phyloP scores from a whole-genome alignment of 2,329 filamentous ascomycete genomes.

The Venturia carpophila region DNA sequence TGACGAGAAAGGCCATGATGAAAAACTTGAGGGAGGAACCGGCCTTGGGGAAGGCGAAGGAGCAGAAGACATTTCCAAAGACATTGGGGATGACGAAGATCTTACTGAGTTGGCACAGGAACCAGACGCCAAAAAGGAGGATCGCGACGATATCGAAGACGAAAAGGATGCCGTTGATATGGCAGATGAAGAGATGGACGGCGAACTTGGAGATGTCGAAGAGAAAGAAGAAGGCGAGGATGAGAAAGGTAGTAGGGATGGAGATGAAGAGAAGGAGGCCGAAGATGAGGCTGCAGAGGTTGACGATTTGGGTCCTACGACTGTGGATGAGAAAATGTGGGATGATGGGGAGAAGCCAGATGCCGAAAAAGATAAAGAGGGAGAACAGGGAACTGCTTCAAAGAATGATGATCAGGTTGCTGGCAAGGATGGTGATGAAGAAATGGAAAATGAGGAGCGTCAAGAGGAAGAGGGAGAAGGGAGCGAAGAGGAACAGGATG shows the following conservation, averaged over 20 bases:
- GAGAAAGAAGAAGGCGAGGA: slow-evolving; percentile 51
- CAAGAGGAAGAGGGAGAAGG: slow-evolving; percentile 52
- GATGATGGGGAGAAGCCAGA: slow-evolving; percentile 70
- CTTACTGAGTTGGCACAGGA: slow-evolving; percentile 86
- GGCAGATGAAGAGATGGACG: slow-evolving; percentile 86
- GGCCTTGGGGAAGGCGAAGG: slow-evolving; percentile 93
- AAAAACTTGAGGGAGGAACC: slow-evolving; percentile 82
- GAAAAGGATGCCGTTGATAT: slow-evolving; percentile 85
- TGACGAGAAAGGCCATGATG: slow-evolving; percentile 58
- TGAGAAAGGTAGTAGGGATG: slow-evolving; percentile 47
- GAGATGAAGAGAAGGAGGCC: slow-evolving; percentile 61
- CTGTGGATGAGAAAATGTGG: slow-evolving; percentile 99
- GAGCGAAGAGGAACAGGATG: slow-evolving; percentile 50
- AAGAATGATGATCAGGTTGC: slow-evolving; percentile 42
- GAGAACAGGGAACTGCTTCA: slow-evolving; percentile 48
- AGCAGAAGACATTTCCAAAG: slow-evolving; percentile 95
- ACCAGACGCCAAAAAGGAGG: slow-evolving; percentile 50
- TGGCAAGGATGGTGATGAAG: slow-evolving; percentile 51
- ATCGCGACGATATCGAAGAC: slow-evolving; percentile 60
- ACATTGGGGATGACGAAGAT: slow-evolving; percentile 89
- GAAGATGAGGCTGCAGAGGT: slow-evolving; percentile 89
- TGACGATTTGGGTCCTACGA: slow-evolving; percentile 79
- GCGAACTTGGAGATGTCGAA: slow-evolving; percentile 59
- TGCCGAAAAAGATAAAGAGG: slow-evolving; percentile 72
- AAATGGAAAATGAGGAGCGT: slow-evolving; percentile 41